These are phyloP conservation scores for Atkinsonella texensis DNA, from an alignment of 2,329 filamentous ascomycete genomes.

Conservation along the genomic window DNA sequence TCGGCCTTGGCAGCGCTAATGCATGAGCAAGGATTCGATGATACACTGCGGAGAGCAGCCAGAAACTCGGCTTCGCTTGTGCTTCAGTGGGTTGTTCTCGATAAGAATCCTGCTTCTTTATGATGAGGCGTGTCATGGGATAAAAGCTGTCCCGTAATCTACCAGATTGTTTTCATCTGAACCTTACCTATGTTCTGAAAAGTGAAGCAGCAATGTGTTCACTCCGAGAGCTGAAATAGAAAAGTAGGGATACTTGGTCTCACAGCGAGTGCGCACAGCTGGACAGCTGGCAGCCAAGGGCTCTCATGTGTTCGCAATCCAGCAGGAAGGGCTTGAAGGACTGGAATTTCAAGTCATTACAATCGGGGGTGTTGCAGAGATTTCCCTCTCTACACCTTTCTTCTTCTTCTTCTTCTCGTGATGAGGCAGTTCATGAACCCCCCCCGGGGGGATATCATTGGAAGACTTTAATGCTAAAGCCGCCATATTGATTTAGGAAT, in stretches of 20 bases:
- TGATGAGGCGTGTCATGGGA: neutral
- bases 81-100: neutral
- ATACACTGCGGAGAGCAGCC: neutral
- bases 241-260: neutral
- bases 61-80: neutral
- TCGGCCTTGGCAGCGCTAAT: neutral
- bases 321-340: too few relatives aligned
- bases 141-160: too few relatives aligned
- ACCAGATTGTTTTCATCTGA: too few relatives aligned
- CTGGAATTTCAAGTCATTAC: too few relatives aligned
- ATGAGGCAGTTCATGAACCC: neutral
- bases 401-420: neutral
- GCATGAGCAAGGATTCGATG: neutral
- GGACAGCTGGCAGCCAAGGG: neutral
- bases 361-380: neutral
- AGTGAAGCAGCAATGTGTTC: neutral
- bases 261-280: neutral
- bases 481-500: neutral
- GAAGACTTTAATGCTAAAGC: neutral
- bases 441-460: too few relatives aligned
- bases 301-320: neutral
- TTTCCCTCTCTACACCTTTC: neutral
- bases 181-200: neutral
- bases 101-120: neutral
- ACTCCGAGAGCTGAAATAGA: neutral